Percentiles rank a stretch among this genome's conserved stretches.
phyloP scores from a whole-genome alignment of 306 rosid genomes.

The Vigna trinervia region DNA sequence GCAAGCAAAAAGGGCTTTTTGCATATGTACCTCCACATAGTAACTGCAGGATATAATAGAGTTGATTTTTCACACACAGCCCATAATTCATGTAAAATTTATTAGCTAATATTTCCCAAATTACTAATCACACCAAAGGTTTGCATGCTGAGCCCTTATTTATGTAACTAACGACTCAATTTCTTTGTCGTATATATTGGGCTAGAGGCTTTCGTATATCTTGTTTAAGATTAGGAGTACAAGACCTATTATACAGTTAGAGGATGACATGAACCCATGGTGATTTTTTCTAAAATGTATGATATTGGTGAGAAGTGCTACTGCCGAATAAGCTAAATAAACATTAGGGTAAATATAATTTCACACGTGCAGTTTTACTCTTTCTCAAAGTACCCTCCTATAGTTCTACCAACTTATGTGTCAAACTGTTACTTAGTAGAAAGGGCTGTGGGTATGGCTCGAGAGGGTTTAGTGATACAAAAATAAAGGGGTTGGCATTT shows the following conservation, averaged over 20 bases:
- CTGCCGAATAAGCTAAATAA: too few relatives aligned
- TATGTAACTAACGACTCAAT: too few relatives aligned
- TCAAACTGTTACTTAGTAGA: not conserved
- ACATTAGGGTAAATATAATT: not conserved
- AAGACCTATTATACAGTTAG: too few relatives aligned
- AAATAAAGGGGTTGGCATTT: not conserved
- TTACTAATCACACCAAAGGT: too few relatives aligned
- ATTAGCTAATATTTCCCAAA: too few relatives aligned
- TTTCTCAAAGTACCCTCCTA: not conserved
- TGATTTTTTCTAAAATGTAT: too few relatives aligned
- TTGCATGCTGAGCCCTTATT: too few relatives aligned
- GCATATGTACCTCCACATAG: not conserved
- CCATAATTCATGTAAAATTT: too few relatives aligned
- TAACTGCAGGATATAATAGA: not conserved
- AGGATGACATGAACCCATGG: not conserved
- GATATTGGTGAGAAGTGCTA: too few relatives aligned
- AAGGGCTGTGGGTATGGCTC: not conserved
- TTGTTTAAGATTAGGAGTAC: too few relatives aligned
- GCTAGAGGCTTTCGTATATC: not conserved
- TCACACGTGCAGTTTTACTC: not conserved
- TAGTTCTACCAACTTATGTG: not conserved
- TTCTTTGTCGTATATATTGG: too few relatives aligned
- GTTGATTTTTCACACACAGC: too few relatives aligned
- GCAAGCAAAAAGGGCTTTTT: not conserved
- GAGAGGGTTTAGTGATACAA: not conserved